Evolutionary conservation across 169 alveolate genomes (phyloP), one percentile per base, ranked within the genome.

Genomic region (Neospora caninum): DNA sequence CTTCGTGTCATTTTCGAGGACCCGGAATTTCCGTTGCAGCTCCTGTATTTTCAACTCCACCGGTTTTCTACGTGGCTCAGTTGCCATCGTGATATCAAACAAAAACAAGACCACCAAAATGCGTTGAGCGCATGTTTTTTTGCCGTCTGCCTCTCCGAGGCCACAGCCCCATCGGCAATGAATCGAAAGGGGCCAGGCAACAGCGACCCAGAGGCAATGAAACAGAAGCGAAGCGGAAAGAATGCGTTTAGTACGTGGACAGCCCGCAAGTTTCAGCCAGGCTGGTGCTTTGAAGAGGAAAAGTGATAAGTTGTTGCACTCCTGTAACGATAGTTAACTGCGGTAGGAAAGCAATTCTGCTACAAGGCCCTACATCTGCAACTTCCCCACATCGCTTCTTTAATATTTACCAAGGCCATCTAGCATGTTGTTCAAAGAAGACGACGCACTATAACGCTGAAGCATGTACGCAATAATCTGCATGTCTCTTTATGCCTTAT

Each of bases 1-100:
- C 73, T 45, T 73, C 29, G 88, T 64, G 78, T 93, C 95, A 36
- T 88, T 43, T 34, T 88, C 78, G 36, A 91, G 53, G 58, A 80
- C 89, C 7, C 94, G 94, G 64, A 91, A 82, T 43, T 91, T 91
- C 67, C 94, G 78, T 54, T 64, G 89, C 39, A 91, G 58, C 36
- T 91, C 94, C 88, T 53, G 67, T 16, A 91, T 80, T 27, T 58
- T 70, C 82, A n/a, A 80, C 80, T 54, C 92, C 36, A 45, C 92
- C 53, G 92, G 89, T 10, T 41, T 10, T 42, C 7, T 82, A 10
- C 89, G 54, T 82, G 89, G 89, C 22, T 42, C 41, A 41, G 89
- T 82, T 45, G 89, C 89, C 89, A 82, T 82, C 20, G 49, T 82
- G 89, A 27, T 18, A 82, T 42, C 0, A 7, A 82, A 45, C 38